A percentile compares a stretch with the other conserved stretches of the same genome.
phyloP scores from a whole-genome alignment of 2,329 filamentous ascomycete genomes.

The Penicillium decumbens region DNA sequence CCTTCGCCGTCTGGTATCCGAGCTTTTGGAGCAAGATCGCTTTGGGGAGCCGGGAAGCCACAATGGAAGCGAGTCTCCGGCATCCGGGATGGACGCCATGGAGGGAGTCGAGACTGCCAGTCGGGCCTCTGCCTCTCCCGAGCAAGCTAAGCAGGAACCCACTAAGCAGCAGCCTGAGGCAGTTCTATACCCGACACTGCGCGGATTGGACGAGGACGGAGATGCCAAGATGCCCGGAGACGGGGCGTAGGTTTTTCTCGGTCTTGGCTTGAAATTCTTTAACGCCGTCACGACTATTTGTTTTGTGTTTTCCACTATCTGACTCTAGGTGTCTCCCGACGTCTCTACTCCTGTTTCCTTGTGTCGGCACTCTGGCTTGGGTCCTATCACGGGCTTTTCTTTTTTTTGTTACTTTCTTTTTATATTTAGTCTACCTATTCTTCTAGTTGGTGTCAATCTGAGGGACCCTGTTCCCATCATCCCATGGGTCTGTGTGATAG shows the following conservation, averaged over 20 bases:
- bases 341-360: conserved; percentile 5
- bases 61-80: conserved; percentile 15
- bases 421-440: background rate
- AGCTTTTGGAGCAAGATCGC: conserved; percentile 52
- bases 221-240: conserved; percentile 36
- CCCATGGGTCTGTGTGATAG: conserved; percentile 15
- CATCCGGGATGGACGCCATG: conserved; percentile 21
- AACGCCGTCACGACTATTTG: conserved; percentile 20
- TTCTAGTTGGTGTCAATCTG: background rate
- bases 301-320: conserved; percentile 6
- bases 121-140: conserved; percentile 44
- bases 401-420: background rate
- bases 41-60: conserved; percentile 34
- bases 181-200: conserved; percentile 33
- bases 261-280: conserved; percentile 2
- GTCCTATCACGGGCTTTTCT: background rate
- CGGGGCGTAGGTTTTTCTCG: conserved; percentile 15
- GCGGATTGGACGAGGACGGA: conserved; percentile 33
- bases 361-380: background rate
- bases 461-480: background rate
- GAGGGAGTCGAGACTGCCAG: conserved; percentile 33
- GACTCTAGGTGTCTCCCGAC: conserved; percentile 2
- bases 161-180: conserved; percentile 23
- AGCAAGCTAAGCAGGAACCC: conserved; percentile 36
- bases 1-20: conserved; percentile 54